Conservation (phyloP, 345 rosid species). For the Euphorbia peplus region DNA sequence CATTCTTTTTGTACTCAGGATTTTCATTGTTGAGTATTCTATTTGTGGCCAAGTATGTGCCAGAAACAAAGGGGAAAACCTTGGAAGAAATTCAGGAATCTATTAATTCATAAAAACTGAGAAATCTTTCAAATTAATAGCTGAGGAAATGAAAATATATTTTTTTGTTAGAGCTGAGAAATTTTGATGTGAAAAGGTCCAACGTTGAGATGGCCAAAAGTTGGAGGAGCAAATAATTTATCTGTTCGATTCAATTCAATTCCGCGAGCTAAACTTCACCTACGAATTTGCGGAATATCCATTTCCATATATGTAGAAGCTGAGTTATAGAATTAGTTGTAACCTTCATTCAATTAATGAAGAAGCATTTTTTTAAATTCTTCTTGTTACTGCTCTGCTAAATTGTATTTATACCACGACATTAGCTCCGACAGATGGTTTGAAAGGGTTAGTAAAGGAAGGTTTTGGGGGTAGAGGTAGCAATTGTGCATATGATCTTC, state of each 20-base stretch:
- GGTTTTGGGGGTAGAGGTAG: too few species aligned
- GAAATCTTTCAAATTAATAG: neutral
- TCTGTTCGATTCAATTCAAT: neutral
- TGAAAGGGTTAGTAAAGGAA: too few species aligned
- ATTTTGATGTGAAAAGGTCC: neutral
- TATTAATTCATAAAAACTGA: slow-evolving; percentile 45
- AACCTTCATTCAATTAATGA: neutral
- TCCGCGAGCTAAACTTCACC: too few species aligned
- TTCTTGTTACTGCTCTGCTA: too few species aligned
- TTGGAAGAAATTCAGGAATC: slow-evolving; percentile 78
- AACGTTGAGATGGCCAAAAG: neutral
- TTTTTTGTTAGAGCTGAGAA: neutral
- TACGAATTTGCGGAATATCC: neutral
- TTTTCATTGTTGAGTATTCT: slow-evolving; percentile 56
- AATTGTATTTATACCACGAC: too few species aligned
- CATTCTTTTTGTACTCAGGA: slow-evolving; percentile 66
- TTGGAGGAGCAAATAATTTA: neutral
- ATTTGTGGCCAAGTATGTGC: slow-evolving; percentile 73
- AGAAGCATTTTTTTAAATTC: neutral
- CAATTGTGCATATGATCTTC: too few species aligned
- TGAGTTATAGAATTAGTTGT: neutral
- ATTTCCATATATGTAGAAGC: neutral
- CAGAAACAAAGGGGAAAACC: slow-evolving; percentile 93
- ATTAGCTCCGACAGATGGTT: too few species aligned
- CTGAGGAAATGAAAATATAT: neutral